Conservation (phyloP, 2,329 filamentous ascomycete species). For the Colletotrichum sp. region DNA sequence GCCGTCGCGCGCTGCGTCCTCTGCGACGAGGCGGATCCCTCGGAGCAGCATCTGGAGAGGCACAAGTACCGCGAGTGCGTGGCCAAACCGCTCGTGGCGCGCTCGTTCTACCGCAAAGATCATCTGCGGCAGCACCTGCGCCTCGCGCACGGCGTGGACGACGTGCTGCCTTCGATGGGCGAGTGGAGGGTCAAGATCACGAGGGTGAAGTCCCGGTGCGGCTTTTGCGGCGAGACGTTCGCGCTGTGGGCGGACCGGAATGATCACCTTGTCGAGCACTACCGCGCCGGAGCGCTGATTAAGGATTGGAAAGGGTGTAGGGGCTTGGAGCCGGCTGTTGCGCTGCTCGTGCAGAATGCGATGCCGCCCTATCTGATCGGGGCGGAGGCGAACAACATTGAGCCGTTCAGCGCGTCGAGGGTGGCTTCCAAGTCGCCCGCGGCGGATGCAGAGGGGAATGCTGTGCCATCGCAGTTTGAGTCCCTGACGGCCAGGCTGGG, state of each 20-base stretch:
- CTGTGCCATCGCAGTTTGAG: background rate
- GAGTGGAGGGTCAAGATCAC: background rate
- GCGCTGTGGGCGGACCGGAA: background rate
- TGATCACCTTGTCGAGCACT: background rate
- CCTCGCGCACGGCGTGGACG: background rate
- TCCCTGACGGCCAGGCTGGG: background rate
- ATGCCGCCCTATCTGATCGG: background rate
- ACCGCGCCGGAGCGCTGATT: background rate
- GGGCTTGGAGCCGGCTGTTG: background rate
- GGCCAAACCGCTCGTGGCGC: background rate
- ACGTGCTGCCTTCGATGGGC: background rate
- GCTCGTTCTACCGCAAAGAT: background rate
- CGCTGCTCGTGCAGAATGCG: background rate
- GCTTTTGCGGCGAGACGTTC: background rate
- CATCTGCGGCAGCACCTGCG: background rate
- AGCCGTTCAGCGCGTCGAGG: background rate
- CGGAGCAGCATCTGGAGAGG: background rate
- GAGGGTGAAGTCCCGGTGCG: background rate
- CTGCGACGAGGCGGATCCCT: background rate
- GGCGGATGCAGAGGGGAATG: background rate
- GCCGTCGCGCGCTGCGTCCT: background rate
- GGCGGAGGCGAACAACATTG: background rate
- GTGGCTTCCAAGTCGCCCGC: background rate
- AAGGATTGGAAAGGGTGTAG: background rate
- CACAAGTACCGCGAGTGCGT: background rate